Percentiles rank a stretch among this genome's conserved stretches.
Evolutionary conservation across 768 basidiomycete genomes (phyloP).

Genomic region (Tubosaeta brunneosetosa): DNA sequence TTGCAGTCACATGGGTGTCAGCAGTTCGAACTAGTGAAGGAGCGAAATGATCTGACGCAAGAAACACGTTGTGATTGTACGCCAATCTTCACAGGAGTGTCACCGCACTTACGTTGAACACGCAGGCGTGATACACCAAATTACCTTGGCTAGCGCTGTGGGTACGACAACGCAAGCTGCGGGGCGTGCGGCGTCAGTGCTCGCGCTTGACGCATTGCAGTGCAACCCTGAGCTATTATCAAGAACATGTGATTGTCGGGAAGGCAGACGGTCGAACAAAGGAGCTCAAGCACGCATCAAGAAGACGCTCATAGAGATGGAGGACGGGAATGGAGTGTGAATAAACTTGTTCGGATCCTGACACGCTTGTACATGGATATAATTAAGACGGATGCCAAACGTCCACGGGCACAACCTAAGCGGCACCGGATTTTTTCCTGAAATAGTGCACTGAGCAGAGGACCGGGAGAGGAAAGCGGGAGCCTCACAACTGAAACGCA

Average conservation of each 20-base stretch:
- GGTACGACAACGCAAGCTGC: slow-evolving; percentile 51
- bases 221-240: slow-evolving; percentile 59
- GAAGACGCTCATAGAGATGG: slow-evolving; percentile 25
- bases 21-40: slow-evolving; percentile 56
- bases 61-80: slow-evolving; percentile 51
- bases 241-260: slow-evolving; percentile 64
- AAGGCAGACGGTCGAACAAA: slow-evolving; percentile 30
- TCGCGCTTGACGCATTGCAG: slow-evolving; percentile 67
- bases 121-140: slow-evolving; percentile 65
- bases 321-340: slow-evolving; percentile 16
- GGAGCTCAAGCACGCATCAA: slow-evolving; percentile 36
- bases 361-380: slow-evolving; percentile 7
- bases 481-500: slow-evolving; percentile 58
- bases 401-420: slow-evolving; percentile 20
- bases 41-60: slow-evolving; percentile 33
- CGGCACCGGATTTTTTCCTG: slow-evolving; percentile 39
- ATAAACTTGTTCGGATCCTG: slow-evolving; percentile 1
- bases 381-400: neutral
- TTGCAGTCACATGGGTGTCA: slow-evolving; percentile 71
- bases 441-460: slow-evolving; percentile 1
- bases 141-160: slow-evolving; percentile 54
- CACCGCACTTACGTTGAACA: slow-evolving; percentile 14
- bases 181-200: slow-evolving; percentile 54
- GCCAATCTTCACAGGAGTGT: slow-evolving; percentile 14
- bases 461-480: neutral